phyloP scores from a whole-genome alignment of 495 filamentous ascomycete genomes.

The Aspergillus sparsus region DNA sequence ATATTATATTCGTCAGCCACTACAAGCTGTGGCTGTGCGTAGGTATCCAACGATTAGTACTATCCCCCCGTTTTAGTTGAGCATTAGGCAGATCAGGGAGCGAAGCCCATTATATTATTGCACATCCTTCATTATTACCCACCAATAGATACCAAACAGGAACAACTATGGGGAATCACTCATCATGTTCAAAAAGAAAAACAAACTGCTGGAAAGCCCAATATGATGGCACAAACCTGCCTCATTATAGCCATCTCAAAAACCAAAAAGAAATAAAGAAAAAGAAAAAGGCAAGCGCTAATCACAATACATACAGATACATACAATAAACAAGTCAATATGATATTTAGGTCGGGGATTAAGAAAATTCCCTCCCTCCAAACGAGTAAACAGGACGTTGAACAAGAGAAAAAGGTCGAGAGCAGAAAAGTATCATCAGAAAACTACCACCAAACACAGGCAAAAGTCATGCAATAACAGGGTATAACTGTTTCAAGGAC shows the following conservation, averaged over 20 bases:
- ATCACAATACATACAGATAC: slow-evolving; percentile 19
- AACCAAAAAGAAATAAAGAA: no score
- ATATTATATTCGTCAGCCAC: no score
- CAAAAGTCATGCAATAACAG: slow-evolving; percentile 22
- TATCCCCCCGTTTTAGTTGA: no score
- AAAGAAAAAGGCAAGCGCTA: slow-evolving; percentile 16
- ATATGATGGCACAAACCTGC: slow-evolving; percentile 7
- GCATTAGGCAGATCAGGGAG: neutral
- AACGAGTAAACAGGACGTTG: slow-evolving; percentile 1
- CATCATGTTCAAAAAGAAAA: neutral
- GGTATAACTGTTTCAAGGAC: slow-evolving; percentile 22
- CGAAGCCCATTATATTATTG: neutral
- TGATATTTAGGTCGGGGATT: slow-evolving; percentile 1
- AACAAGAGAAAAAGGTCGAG: slow-evolving; percentile 2
- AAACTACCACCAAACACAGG: slow-evolving; percentile 8
- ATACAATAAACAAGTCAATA: slow-evolving; percentile 16
- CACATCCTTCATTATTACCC: neutral
- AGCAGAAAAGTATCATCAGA: no score
- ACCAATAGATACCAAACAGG: slow-evolving; percentile 5
- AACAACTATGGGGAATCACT: neutral
- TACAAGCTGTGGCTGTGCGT: no score
- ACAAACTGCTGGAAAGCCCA: neutral
- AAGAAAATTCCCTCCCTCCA: neutral
- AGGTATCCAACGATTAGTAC: no score
- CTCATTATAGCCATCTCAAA: slow-evolving; percentile 21